phyloP scores from a whole-genome alignment of 768 basidiomycete genomes.

The Boletus tylopilopsis region DNA sequence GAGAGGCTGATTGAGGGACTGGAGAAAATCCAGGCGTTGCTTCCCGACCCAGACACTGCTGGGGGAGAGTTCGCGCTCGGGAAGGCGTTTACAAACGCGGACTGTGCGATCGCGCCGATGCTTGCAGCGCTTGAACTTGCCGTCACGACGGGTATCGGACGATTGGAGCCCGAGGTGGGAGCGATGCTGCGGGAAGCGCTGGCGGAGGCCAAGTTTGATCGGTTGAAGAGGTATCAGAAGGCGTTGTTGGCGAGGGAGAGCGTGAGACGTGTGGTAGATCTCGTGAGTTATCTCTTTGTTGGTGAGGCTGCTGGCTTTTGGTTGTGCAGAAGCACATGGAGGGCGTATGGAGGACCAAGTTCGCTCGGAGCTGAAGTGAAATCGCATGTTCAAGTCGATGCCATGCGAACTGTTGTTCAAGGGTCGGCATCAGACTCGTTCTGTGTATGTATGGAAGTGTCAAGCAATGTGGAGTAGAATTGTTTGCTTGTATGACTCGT shows the following conservation, averaged over 20 bases:
- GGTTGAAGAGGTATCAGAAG: constrained; percentile 45
- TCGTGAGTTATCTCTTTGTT: constrained; percentile 7
- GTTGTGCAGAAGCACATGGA: constrained; percentile 4
- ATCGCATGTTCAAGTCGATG: too few species aligned
- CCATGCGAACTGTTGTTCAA: too few species aligned
- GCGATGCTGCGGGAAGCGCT: constrained; percentile 39
- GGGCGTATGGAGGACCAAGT: not conserved
- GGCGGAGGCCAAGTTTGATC: constrained; percentile 40
- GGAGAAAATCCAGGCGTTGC: constrained; percentile 7
- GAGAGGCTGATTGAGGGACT: constrained; percentile 2
- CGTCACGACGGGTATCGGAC: constrained; percentile 47
- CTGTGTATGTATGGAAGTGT: too few species aligned
- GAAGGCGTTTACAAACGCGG: constrained; percentile 53
- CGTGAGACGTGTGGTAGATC: constrained; percentile 8
- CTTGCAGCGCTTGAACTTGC: constrained; percentile 42
- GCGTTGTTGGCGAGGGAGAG: constrained; percentile 42
- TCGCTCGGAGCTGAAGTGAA: too few species aligned
- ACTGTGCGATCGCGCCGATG: constrained; percentile 56
- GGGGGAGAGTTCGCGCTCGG: constrained; percentile 35
- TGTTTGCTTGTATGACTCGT: too few species aligned
- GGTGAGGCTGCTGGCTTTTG: not conserved
- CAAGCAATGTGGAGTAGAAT: too few species aligned
- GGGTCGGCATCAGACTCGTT: too few species aligned
- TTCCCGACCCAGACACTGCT: constrained; percentile 36
- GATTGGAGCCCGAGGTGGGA: constrained; percentile 35